Conservation (phyloP, 148 eudicot species). For the Pharnaceum exiguum region DNA sequence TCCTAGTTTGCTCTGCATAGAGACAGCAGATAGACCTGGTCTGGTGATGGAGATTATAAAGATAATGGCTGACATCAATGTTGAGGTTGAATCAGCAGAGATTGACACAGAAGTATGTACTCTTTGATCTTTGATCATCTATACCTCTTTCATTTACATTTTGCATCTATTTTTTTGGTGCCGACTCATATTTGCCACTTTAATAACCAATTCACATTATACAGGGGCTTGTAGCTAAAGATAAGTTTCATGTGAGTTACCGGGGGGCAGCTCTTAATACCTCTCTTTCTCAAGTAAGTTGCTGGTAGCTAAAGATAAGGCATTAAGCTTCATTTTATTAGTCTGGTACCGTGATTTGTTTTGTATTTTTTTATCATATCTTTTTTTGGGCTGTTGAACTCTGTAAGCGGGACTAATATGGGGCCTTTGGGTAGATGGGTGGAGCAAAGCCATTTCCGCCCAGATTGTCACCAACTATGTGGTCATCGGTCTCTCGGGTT, state of each 20-base stretch:
- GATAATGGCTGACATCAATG: conserved; percentile 71
- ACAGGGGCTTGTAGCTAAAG: conserved; percentile 92
- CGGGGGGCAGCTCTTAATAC: conserved; percentile 72
- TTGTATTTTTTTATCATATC: too few relatives aligned
- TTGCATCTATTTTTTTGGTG: not conserved
- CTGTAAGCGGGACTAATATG: too few relatives aligned
- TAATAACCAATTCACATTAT: too few relatives aligned
- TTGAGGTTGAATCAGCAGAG: conserved; percentile 88
- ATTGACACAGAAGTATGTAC: conserved; percentile 77
- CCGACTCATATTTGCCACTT: too few relatives aligned
- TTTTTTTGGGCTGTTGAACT: too few relatives aligned
- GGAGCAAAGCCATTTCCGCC: too few relatives aligned
- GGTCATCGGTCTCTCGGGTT: too few relatives aligned
- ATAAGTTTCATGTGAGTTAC: conserved; percentile 92
- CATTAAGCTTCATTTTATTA: not conserved
- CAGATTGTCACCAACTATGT: too few relatives aligned
- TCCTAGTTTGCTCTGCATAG: conserved; percentile 79
- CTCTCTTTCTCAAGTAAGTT: conserved; percentile 76
- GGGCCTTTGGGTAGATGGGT: too few relatives aligned
- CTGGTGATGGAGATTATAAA: conserved; percentile 77
- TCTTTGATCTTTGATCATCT: conserved; percentile 2
- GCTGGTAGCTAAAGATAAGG: not conserved
- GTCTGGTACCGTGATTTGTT: too few relatives aligned
- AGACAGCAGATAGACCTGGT: conserved; percentile 93
- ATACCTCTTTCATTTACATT: not conserved